Conservation (phyloP, 257 asterid species). For the Gentiana macrophylla region DNA sequence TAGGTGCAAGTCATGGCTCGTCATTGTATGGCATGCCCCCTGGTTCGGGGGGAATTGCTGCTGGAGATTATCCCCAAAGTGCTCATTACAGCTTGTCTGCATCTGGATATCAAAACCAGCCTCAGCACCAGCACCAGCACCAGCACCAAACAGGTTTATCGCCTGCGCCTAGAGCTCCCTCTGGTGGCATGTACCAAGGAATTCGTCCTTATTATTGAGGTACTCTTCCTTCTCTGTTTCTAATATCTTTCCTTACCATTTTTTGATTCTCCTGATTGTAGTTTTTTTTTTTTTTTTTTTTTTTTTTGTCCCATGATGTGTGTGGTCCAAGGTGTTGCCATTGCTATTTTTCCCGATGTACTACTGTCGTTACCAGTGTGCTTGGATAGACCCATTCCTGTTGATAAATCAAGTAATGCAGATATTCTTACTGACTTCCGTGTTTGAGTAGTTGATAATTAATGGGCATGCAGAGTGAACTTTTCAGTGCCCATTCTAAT, state of each 20-base stretch:
- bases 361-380: neutral
- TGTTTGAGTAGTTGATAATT: no score
- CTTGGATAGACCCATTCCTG: no score
- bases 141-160: constrained; percentile 45
- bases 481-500: no score
- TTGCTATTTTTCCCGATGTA: neutral
- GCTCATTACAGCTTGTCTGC: constrained; percentile 38
- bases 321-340: neutral
- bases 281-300: neutral
- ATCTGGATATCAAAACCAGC: constrained; percentile 41
- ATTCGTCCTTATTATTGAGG: constrained; percentile 71
- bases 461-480: no score
- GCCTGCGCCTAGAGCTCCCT: constrained; percentile 43
- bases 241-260: neutral
- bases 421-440: no score
- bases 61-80: constrained; percentile 43
- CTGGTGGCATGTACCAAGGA: constrained; percentile 68
- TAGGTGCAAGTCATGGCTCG: constrained; percentile 45
- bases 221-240: constrained; percentile 15
- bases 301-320: no score
- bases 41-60: constrained; percentile 40
- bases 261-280: constrained; percentile 4
- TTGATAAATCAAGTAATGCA: no score
- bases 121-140: constrained; percentile 37
- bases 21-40: constrained; percentile 51